Evolutionary conservation across 2,329 filamentous ascomycete genomes (phyloP), one percentile per base, ranked within the genome.

Genomic region (Blastomyces parvus): DNA sequence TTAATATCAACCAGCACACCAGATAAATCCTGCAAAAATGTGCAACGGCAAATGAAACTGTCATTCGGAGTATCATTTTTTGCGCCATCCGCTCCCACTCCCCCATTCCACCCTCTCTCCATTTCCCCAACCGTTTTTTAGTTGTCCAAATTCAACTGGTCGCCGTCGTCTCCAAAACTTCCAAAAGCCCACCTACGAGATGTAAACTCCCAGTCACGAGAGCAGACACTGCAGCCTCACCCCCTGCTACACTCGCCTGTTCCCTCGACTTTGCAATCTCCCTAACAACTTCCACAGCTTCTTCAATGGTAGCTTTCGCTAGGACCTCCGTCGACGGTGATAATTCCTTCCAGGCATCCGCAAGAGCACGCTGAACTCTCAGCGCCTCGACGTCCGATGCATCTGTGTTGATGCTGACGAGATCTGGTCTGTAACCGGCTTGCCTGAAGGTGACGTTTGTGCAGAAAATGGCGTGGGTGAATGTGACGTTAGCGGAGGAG

Each of bases 121-220:
- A 25, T 22, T 3, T 13, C 9, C 48, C 22, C 4, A 55, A 55
- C 11, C 17, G n/a, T 19, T 13, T 38, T 13, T 38, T 14, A 7
- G 5, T 55, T 13, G 17, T 11, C 17, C 14, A 2, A 55, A 55
- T 52, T 52, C 48, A 52, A 52, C 25, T 25, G 8, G 27, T 5
- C 30, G 72, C 70, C 62, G 76, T 77, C 6, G 75, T 77, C 66
- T 89, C 90, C 64, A 95, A 74, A 0, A 89, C 86, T 73, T 89
- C 87, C 61, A 96, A 78, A 56, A 91, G 79, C 13, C 88, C 89
- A 8, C 91, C 91, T 0, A 92, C 90, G 48, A 96, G 81, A 79
- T 96, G 88, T 70, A 96, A 77, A 73, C 90, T 95, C 2, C 91
- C 91, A 17, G 91, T 96, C 11, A 90, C 86, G 62, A 96, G 77